These are phyloP conservation scores for Fistulinella staudtii DNA, from an alignment of 1,284 basidiomycete genomes.

Conservation along the genomic window DNA sequence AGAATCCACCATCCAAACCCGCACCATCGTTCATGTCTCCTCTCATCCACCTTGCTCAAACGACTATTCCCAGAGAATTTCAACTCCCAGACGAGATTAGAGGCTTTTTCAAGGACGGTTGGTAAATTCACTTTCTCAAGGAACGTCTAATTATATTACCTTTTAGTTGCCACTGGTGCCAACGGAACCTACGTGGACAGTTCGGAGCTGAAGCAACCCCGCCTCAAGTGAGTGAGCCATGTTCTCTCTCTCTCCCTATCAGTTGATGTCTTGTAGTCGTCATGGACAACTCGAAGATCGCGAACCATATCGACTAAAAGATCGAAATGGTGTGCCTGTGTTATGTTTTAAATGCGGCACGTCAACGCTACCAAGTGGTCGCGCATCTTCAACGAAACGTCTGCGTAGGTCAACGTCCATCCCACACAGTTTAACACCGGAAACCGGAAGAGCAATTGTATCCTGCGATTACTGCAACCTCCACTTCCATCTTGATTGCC, in stretches of 20 bases:
- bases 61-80: slow-evolving; percentile 74
- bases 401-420: slow-evolving; percentile 46
- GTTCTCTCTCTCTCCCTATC: slow-evolving; percentile 7
- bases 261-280: slow-evolving; percentile 52
- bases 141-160: slow-evolving; percentile 12
- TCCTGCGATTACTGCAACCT: slow-evolving; percentile 95
- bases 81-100: slow-evolving; percentile 88
- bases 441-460: slow-evolving; percentile 70
- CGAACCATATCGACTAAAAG: slow-evolving; percentile 84
- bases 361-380: slow-evolving; percentile 61
- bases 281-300: slow-evolving; percentile 88
- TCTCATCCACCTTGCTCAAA: slow-evolving; percentile 64
- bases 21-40: slow-evolving; percentile 61
- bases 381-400: slow-evolving; percentile 52
- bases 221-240: slow-evolving; percentile 57
- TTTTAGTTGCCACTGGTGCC: slow-evolving; percentile 64
- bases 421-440: slow-evolving; percentile 36
- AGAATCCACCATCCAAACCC: slow-evolving; percentile 64
- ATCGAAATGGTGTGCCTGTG: slow-evolving; percentile 77
- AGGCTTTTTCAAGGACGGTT: slow-evolving; percentile 83
- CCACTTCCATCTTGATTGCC: slow-evolving; percentile 97
- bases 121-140: slow-evolving; percentile 26
- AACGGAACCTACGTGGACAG: slow-evolving; percentile 77
- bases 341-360: slow-evolving; percentile 88
- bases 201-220: slow-evolving; percentile 71